Evolutionary conservation across 495 filamentous ascomycete genomes (phyloP).

Genomic region (Aspergillus diversus): DNA sequence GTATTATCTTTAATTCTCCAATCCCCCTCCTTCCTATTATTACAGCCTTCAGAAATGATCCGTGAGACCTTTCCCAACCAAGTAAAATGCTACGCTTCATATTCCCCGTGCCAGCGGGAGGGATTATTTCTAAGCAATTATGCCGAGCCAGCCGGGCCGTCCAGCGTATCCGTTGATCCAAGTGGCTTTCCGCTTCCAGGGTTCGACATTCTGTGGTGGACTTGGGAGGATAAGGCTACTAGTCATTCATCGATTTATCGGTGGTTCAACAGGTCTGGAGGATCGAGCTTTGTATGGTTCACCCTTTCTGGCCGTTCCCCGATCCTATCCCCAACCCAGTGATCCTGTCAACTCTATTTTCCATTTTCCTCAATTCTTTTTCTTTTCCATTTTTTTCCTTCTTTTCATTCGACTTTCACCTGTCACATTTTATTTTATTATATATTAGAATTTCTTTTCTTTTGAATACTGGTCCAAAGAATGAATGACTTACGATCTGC

Average conservation of each 20-base stretch:
- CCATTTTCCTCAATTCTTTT: background rate
- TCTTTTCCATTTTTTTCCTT: conserved; percentile 4
- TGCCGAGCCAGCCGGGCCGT: conserved; percentile 23
- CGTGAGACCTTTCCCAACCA: conserved; percentile 1
- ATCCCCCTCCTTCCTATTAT: too few relatives aligned
- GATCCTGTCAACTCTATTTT: conserved; percentile 4
- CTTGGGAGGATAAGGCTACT: background rate
- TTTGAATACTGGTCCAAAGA: conserved; percentile 12
- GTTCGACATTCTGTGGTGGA: conserved; percentile 14
- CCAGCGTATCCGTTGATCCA: conserved; percentile 14
- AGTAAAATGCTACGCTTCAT: conserved; percentile 2
- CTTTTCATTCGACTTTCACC: conserved; percentile 3
- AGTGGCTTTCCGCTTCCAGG: conserved; percentile 26
- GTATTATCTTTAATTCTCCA: too few relatives aligned
- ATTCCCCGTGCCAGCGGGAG: background rate
- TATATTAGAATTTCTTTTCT: background rate
- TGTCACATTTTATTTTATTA: conserved; percentile 5
- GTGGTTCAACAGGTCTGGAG: conserved; percentile 14
- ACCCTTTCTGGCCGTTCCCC: conserved; percentile 16
- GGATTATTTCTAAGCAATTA: conserved; percentile 3
- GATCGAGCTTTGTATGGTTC: conserved; percentile 12
- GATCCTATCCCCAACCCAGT: background rate
- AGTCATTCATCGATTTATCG: conserved; percentile 4
- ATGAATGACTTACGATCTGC: conserved; percentile 25
- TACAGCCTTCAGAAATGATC: background rate